Percentiles rank a stretch among this genome's conserved stretches.
Evolutionary conservation across 192 early-diverging fungal species (phyloP).

Genomic region (Backusella mclennaniae): DNA sequence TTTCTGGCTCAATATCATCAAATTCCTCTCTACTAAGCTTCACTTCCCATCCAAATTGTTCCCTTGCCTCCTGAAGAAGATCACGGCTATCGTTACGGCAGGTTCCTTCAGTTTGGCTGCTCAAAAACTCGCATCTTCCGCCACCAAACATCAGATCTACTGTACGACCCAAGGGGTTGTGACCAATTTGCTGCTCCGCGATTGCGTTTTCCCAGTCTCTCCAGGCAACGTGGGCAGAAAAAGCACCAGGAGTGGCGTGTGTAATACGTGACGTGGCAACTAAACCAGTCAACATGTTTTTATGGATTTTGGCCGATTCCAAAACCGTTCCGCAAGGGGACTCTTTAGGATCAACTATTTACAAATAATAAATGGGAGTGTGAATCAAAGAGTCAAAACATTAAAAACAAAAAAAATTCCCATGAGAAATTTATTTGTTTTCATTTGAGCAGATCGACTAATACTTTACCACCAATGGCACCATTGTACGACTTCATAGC

Average conservation of each 20-base stretch:
- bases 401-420: neutral
- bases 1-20: constrained; percentile 15
- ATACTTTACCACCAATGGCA: constrained; percentile 41
- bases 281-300: constrained; percentile 45
- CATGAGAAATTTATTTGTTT: neutral
- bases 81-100: constrained; percentile 46
- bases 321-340: constrained; percentile 57
- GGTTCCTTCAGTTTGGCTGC: constrained; percentile 23
- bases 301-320: constrained; percentile 54
- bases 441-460: neutral
- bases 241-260: constrained; percentile 59
- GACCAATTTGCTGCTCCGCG: constrained; percentile 49
- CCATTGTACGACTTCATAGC: constrained; percentile 55
- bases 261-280: constrained; percentile 61
- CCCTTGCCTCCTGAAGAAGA: constrained; percentile 33
- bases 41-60: constrained; percentile 20
- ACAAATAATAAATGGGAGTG: neutral
- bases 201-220: constrained; percentile 56
- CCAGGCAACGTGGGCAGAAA: constrained; percentile 51
- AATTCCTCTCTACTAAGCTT: constrained; percentile 12
- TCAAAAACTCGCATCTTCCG: constrained; percentile 47
- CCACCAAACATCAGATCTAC: constrained; percentile 59
- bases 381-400: neutral
- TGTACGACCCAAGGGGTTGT: constrained; percentile 26
- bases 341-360: constrained; percentile 31